Evolutionary conservation across 306 rosid genomes (phyloP).

Genomic region (Trifolium fragiferum): DNA sequence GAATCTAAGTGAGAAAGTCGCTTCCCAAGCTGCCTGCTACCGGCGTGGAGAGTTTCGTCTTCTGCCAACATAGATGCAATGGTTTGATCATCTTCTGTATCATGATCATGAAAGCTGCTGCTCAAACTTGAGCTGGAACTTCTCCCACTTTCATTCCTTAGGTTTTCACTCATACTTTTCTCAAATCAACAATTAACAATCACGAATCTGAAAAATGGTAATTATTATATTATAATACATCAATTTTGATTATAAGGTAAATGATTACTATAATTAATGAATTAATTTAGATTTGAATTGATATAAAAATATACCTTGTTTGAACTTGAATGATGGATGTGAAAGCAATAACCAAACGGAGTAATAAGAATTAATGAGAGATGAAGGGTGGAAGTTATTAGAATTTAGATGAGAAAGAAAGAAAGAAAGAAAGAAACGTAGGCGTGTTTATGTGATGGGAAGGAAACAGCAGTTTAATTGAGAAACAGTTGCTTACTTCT

Average conservation of each 20-base stretch:
- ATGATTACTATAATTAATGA: background rate
- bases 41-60: constrained; percentile 53
- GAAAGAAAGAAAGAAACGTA: constrained; percentile 13
- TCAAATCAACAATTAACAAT: constrained; percentile 19
- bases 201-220: background rate
- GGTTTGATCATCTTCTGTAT: constrained; percentile 90
- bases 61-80: constrained; percentile 81
- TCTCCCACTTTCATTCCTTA: constrained; percentile 77
- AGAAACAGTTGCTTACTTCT: background rate
- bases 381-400: background rate
- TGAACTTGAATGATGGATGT: background rate
- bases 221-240: too few species aligned
- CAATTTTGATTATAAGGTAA: too few species aligned
- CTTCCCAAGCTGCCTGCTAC: constrained; percentile 67
- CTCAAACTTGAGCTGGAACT: constrained; percentile 93
- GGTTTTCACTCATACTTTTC: constrained; percentile 63
- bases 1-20: constrained; percentile 94
- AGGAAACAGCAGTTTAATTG: constrained; percentile 7
- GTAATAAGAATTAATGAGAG: background rate
- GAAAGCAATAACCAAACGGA: background rate
- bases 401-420: background rate
- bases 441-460: constrained; percentile 17
- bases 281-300: background rate
- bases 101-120: constrained; percentile 68
- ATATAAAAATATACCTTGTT: background rate